A percentile compares a stretch with the other conserved stretches of the same genome.
Evolutionary conservation across 495 filamentous ascomycete species (phyloP).

Genomic region (Penicillium bovifimosum): DNA sequence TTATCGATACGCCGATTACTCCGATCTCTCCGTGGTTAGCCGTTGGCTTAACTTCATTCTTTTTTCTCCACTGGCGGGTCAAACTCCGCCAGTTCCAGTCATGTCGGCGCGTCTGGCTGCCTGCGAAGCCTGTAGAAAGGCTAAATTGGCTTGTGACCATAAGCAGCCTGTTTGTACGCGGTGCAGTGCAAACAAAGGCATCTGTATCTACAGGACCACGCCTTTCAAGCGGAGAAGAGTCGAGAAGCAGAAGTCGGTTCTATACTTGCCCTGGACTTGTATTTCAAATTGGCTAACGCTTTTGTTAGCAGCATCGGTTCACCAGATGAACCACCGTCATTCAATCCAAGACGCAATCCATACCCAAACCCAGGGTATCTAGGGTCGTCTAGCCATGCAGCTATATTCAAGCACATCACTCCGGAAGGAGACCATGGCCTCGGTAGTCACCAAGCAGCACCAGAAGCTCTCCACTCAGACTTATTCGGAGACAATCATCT

Average conservation of each 20-base stretch:
- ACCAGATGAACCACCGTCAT: conserved; percentile 21
- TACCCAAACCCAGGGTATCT: conserved; percentile 43
- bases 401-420: conserved; percentile 38
- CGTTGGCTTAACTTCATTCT: neutral
- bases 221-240: conserved; percentile 33
- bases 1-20: conserved; percentile 17
- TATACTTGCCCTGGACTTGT: neutral
- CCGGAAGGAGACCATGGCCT: conserved; percentile 15
- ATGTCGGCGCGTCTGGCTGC: conserved; percentile 28
- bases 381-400: conserved; percentile 39
- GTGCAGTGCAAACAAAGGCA: conserved; percentile 22
- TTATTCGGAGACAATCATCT: conserved; percentile 22
- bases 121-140: conserved; percentile 38
- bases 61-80: conserved; percentile 7
- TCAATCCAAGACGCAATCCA: conserved; percentile 23
- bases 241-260: conserved; percentile 19
- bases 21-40: conserved; percentile 15
- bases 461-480: conserved; percentile 9
- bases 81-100: conserved; percentile 2
- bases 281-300: neutral
- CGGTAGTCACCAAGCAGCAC: neutral
- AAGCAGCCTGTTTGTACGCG: conserved; percentile 35
- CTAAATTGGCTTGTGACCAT: conserved; percentile 41
- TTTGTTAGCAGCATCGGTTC: conserved; percentile 9
- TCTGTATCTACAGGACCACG: conserved; percentile 36